Evolutionary conservation across 768 basidiomycete species (phyloP).

Genomic region (Suillus occidentalis): DNA sequence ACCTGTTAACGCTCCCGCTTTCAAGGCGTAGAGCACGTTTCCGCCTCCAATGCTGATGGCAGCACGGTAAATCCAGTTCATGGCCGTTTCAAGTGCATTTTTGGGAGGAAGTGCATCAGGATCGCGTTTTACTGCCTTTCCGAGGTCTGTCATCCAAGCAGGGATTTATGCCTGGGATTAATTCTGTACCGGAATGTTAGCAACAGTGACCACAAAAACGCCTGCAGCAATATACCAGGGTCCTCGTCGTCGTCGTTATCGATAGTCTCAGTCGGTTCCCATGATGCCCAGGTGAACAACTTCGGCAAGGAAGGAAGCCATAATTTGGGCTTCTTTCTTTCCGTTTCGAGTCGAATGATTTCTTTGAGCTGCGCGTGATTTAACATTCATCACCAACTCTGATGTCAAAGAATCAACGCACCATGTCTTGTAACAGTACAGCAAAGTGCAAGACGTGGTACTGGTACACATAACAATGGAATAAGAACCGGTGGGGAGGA

Average conservation of each 20-base stretch:
- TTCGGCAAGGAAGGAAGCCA: conserved; percentile 56
- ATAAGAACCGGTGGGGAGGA: conserved; percentile 68
- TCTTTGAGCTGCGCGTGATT: conserved; percentile 48
- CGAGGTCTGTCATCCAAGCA: conserved; percentile 48
- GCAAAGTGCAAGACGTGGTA: conserved; percentile 46
- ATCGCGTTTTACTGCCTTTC: conserved; percentile 57
- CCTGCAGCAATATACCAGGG: conserved; percentile 40
- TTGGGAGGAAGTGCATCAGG: conserved; percentile 74
- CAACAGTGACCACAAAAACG: no score
- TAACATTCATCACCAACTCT: not conserved
- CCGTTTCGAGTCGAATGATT: conserved; percentile 54
- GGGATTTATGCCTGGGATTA: conserved; percentile 57
- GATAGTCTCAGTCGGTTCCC: conserved; percentile 44
- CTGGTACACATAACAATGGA: conserved; percentile 75
- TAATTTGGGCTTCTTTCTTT: conserved; percentile 39
- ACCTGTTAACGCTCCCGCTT: conserved; percentile 68
- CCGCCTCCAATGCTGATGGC: conserved; percentile 48
- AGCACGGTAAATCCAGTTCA: conserved; percentile 45
- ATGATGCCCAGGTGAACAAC: conserved; percentile 44
- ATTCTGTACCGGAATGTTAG: conserved; percentile 33
- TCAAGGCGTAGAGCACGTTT: conserved; percentile 68
- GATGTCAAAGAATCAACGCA: conserved; percentile 20
- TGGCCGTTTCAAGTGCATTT: conserved; percentile 53
- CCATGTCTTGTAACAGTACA: conserved; percentile 32
- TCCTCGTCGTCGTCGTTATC: conserved; percentile 66